phyloP scores from a whole-genome alignment of 1,284 basidiomycete genomes.

The Heterobasidion annosum region DNA sequence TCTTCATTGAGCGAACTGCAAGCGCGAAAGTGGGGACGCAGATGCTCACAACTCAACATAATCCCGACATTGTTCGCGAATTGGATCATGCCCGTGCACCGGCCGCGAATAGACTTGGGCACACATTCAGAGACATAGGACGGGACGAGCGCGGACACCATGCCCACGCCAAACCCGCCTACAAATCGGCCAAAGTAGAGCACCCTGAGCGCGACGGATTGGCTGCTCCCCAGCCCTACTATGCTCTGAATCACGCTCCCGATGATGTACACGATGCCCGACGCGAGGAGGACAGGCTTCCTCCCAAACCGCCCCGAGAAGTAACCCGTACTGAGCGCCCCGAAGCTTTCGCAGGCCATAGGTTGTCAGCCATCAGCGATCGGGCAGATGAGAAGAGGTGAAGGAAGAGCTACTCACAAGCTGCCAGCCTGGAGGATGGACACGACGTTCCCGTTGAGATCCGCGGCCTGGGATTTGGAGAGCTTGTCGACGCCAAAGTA shows the following conservation, averaged over 20 bases:
- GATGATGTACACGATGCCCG: conserved; percentile 45
- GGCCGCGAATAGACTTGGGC: conserved; percentile 44
- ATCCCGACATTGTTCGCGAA: conserved; percentile 39
- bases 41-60: conserved; percentile 37
- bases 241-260: conserved; percentile 45
- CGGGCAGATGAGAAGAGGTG: not conserved
- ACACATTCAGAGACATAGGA: conserved; percentile 52
- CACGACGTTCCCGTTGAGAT: conserved; percentile 46
- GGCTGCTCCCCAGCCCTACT: conserved; percentile 31
- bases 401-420: conserved; percentile 35
- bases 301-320: conserved; percentile 34
- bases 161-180: conserved; percentile 38
- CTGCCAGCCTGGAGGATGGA: conserved; percentile 47
- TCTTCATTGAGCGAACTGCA: not conserved
- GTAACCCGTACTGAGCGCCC: conserved; percentile 32
- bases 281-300: conserved; percentile 35
- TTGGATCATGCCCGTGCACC: conserved; percentile 50
- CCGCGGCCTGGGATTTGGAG: conserved; percentile 23
- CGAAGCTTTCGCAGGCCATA: conserved; percentile 24
- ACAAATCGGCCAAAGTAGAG: conserved; percentile 41
- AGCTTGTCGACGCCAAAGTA: conserved; percentile 36
- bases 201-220: conserved; percentile 26
- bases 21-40: not conserved
- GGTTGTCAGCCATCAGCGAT: not conserved
- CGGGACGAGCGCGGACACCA: conserved; percentile 46